phyloP scores from a whole-genome alignment of 192 early-diverging fungal genomes.

The Paraglomus brasilianum region DNA sequence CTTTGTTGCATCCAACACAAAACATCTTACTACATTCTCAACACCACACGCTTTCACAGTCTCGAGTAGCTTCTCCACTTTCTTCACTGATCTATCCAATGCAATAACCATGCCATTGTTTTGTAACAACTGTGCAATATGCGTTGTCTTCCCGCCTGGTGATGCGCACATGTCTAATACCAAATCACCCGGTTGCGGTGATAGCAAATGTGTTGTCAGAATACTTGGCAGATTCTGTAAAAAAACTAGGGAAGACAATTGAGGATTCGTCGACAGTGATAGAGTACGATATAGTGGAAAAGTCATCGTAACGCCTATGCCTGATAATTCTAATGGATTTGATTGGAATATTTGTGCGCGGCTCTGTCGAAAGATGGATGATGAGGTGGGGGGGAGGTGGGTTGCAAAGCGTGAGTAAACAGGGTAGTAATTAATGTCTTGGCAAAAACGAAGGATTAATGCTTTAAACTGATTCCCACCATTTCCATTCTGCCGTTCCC shows the following conservation, averaged over 20 bases:
- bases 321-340: constrained; percentile 20
- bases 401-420: too few relatives aligned
- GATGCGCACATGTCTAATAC: constrained; percentile 25
- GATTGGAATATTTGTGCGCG: constrained; percentile 19
- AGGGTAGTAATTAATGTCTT: too few relatives aligned
- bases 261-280: not conserved
- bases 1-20: not conserved
- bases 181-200: not conserved
- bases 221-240: constrained; percentile 30
- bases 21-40: not conserved
- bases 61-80: constrained; percentile 16
- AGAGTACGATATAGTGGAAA: constrained; percentile 28
- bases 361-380: not conserved
- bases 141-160: constrained; percentile 28
- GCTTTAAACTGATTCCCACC: too few relatives aligned
- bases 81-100: constrained; percentile 20
- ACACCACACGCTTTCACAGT: constrained; percentile 15
- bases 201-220: constrained; percentile 1
- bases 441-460: too few relatives aligned
- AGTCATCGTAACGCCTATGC: constrained; percentile 27
- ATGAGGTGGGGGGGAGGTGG: too few relatives aligned
- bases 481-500: constrained; percentile 12
- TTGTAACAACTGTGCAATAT: constrained; percentile 24
- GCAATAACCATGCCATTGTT: constrained; percentile 10
- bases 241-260: constrained; percentile 1